phyloP scores from a whole-genome alignment of 768 basidiomycete species.

The Russula olivacea region DNA sequence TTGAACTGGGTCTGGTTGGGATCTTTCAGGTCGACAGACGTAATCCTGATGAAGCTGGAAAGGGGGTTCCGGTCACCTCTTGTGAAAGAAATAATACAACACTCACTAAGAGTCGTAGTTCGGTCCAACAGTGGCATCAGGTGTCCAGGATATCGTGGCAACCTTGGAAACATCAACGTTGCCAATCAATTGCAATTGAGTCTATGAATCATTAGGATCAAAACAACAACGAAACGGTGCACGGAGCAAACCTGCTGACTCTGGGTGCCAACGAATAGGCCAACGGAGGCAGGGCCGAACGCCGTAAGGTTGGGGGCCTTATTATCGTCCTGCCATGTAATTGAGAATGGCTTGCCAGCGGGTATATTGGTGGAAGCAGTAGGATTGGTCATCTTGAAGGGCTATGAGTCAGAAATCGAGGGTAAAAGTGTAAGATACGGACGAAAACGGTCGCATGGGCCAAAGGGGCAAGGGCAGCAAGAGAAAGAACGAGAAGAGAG shows the following conservation, averaged over 20 bases:
- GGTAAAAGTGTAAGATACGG: not conserved
- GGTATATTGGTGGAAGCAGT: constrained; percentile 40
- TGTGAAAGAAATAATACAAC: no score
- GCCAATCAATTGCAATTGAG: constrained; percentile 47
- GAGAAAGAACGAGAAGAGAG: constrained; percentile 5
- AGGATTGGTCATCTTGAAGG: constrained; percentile 52
- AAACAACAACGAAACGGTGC: not conserved
- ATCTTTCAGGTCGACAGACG: constrained; percentile 53
- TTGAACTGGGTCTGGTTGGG: constrained; percentile 46
- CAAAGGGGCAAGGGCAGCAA: constrained; percentile 18
- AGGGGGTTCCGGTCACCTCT: not conserved
- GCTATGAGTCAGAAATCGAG: not conserved
- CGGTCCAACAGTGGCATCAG: constrained; percentile 48
- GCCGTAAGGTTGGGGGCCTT: constrained; percentile 41
- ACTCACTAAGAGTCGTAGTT: constrained; percentile 51
- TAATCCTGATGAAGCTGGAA: constrained; percentile 69
- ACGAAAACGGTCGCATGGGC: constrained; percentile 19
- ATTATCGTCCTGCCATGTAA: constrained; percentile 58
- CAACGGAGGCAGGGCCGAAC: constrained; percentile 49
- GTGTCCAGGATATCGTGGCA: constrained; percentile 45
- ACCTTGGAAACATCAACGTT: constrained; percentile 49
- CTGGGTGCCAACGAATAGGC: constrained; percentile 59
- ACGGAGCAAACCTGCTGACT: constrained; percentile 48
- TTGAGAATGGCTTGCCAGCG: constrained; percentile 44
- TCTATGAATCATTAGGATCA: constrained; percentile 36